Conservation (phyloP, 2,329 filamentous ascomycete genomes). For the Stachybotrys chlorohalonatus region DNA sequence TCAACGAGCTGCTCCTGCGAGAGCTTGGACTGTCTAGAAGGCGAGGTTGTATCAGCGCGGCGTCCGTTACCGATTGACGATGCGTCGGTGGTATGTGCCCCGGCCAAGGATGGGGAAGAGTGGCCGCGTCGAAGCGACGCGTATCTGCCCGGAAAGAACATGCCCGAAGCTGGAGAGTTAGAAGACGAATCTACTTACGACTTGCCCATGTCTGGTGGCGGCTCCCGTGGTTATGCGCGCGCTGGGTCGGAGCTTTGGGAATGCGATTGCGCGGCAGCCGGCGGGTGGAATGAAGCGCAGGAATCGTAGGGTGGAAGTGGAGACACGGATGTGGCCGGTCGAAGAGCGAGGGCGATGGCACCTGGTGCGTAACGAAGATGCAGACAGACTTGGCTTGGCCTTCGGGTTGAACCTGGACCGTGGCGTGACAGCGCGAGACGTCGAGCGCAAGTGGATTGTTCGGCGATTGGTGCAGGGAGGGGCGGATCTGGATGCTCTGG, state of each 20-base stretch:
- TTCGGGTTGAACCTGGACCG: neutral
- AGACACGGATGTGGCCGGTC: neutral
- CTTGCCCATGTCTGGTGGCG: neutral
- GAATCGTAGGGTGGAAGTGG: neutral
- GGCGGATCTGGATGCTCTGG: too few relatives aligned
- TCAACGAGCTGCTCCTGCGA: slow-evolving; percentile 92
- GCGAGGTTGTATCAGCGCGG: slow-evolving; percentile 11
- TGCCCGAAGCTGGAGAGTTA: neutral
- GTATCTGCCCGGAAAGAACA: too few relatives aligned
- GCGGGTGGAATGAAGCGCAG: neutral
- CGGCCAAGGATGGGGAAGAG: too few relatives aligned
- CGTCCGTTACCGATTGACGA: neutral
- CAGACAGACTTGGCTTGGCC: too few relatives aligned
- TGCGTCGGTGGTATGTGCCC: too few relatives aligned
- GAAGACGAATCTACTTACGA: neutral
- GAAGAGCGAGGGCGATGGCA: neutral
- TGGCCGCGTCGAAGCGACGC: too few relatives aligned
- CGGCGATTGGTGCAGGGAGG: neutral
- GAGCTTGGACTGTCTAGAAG: slow-evolving; percentile 85
- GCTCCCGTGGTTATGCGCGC: neutral
- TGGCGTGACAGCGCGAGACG: neutral
- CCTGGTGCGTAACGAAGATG: neutral
- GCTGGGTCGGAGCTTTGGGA: neutral
- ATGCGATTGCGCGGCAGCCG: neutral
- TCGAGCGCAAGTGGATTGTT: neutral